Evolutionary conservation across 208 protist species (phyloP), one percentile per base, ranked within the genome.

Genomic region (Acanthamoeba healyi): DNA sequence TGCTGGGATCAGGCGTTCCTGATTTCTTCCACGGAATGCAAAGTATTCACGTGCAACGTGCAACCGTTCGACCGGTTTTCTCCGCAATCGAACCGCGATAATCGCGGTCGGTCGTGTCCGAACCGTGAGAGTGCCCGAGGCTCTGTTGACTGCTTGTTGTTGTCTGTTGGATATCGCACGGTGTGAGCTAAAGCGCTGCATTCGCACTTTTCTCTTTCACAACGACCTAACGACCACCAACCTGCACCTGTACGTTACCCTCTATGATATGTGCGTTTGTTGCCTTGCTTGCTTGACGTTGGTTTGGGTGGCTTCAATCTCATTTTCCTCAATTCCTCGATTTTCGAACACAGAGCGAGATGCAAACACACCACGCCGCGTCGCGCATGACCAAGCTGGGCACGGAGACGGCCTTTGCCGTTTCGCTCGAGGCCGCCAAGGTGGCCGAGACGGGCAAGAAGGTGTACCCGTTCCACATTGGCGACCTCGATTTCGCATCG

Each of bases 381-480:
- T 51, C 38, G 29, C 93, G 93, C 46, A 82, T 94, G 81, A 51
- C 40, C 93, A 70, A 54, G 84, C 93, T 94, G 46, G 93, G 93
- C 56, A 94, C 93, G 9, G 93, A 94, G 87, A 94, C 93, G 32
- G 93, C 93, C 32, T 94, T 79, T 86, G 87, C 81, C 26, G 72
- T 91, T 44, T 92, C 93, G 17, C 61, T 74, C 26, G 93, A 94
- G 84, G 93, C 93, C 44, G 34, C 44, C 49, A 61, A 51, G 84
- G 51, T 92, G 1, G 77, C 65, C 34, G 87, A 81, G 67, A 79
- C 36, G 9, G 93, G 93, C 87, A 94, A 94, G 87, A 93, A 94
- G 84, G 87, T 93, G n/a, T 94, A 90, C 72, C 81, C 81, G 36
- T 92, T 94, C 67, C 93, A 94, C 86, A 94, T 94, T n/a, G 93